Percentiles rank a stretch among this genome's conserved stretches.
phyloP scores from a whole-genome alignment of 2,329 filamentous ascomycete genomes.

The Scolecobasidium constrictum region DNA sequence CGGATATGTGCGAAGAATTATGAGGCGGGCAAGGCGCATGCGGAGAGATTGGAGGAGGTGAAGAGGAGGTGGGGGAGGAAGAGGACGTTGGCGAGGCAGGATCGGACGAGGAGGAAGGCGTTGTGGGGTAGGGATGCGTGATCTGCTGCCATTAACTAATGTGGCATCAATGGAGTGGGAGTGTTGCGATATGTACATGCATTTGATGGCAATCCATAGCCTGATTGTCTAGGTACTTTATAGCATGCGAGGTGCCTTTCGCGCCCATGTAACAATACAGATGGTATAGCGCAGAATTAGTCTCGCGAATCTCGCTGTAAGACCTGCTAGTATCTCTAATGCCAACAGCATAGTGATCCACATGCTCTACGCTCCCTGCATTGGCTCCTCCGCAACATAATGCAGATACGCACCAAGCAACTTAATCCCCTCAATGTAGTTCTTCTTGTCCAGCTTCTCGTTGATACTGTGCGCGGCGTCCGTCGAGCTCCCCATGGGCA shows the following conservation, averaged over 20 bases:
- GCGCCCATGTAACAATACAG: too few relatives aligned
- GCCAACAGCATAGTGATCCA: too few relatives aligned
- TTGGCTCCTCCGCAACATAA: constrained; percentile 86
- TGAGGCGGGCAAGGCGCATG: constrained; percentile 28
- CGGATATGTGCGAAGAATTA: constrained; percentile 42
- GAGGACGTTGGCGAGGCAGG: constrained; percentile 50
- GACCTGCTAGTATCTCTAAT: too few relatives aligned
- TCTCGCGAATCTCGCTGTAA: too few relatives aligned
- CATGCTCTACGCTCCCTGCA: constrained; percentile 21
- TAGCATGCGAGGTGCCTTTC: too few relatives aligned
- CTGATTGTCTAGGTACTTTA: too few relatives aligned
- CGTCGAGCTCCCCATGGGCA: constrained; percentile 96
- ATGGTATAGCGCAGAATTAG: too few relatives aligned
- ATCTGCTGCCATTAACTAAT: too few relatives aligned
- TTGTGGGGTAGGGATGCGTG: constrained; percentile 41
- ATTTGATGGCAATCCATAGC: too few relatives aligned
- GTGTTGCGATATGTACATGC: too few relatives aligned
- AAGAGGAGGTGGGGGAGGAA: constrained; percentile 50
- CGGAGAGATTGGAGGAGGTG: constrained; percentile 40
- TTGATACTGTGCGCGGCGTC: constrained; percentile 97
- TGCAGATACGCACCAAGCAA: constrained; percentile 89
- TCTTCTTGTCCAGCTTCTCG: constrained; percentile 92
- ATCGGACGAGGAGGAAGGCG: constrained; percentile 47
- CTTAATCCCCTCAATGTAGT: constrained; percentile 98
- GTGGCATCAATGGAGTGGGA: too few relatives aligned